These are phyloP conservation scores for Hanseniaspora pseudoguilliermondii DNA, from an alignment of 805 yeast species.

Conservation along the genomic window DNA sequence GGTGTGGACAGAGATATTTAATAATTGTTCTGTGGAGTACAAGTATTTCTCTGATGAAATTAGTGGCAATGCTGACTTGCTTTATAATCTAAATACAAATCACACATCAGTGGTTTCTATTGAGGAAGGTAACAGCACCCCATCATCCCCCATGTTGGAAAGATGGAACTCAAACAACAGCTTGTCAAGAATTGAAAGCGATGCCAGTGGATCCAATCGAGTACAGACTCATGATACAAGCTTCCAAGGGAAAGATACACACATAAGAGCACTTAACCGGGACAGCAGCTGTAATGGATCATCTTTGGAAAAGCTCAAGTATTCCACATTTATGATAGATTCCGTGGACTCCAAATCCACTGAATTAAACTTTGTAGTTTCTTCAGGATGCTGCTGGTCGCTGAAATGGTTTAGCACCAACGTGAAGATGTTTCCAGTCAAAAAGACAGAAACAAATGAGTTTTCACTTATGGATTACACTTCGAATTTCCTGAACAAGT, in stretches of 20 bases:
- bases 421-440: conserved; percentile 39
- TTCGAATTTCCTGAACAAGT: conserved; percentile 28
- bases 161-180: conserved; percentile 21
- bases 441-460: conserved; percentile 29
- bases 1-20: conserved; percentile 24
- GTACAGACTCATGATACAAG: neutral
- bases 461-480: conserved; percentile 33
- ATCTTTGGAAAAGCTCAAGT: conserved; percentile 26
- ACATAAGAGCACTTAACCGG: conserved; percentile 17
- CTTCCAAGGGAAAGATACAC: neutral
- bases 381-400: conserved; percentile 24
- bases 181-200: conserved; percentile 23
- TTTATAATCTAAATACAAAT: neutral
- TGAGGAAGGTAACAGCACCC: conserved; percentile 1
- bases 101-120: neutral
- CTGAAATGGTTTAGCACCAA: conserved; percentile 44
- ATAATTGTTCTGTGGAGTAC: conserved; percentile 14
- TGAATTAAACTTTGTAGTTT: conserved; percentile 9
- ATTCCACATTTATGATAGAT: conserved; percentile 7
- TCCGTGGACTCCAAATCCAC: conserved; percentile 8
- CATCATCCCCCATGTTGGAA: conserved; percentile 21
- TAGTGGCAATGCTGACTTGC: conserved; percentile 2
- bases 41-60: conserved; percentile 5
- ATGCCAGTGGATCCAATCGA: conserved; percentile 18
- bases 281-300: conserved; percentile 30